Evolutionary conservation across 2,329 filamentous ascomycete genomes (phyloP).

Genomic region (Grosmannia huntii): DNA sequence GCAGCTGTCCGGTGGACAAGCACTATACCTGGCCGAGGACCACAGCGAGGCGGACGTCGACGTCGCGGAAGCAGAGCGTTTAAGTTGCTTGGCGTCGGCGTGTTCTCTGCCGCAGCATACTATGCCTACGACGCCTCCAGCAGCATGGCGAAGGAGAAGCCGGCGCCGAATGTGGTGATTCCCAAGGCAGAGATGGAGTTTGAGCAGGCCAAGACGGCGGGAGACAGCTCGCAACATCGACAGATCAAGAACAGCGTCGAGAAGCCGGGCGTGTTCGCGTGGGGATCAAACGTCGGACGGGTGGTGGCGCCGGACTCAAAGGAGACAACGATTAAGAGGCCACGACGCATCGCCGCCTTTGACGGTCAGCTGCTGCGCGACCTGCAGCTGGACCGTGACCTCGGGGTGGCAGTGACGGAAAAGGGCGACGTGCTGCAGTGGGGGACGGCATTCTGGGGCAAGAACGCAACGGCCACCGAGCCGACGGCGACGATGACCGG

Average conservation of each 20-base stretch:
- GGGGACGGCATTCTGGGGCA: conserved; percentile 53
- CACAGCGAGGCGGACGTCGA: not conserved
- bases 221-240: conserved; percentile 69
- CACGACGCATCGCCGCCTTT: conserved; percentile 68
- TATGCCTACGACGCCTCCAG: conserved; percentile 18
- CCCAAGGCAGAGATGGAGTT: conserved; percentile 45
- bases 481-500: conserved; percentile 60
- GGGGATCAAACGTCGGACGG: conserved; percentile 76
- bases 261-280: conserved; percentile 81
- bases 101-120: conserved; percentile 11
- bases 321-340: conserved; percentile 66
- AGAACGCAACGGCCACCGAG: conserved; percentile 28
- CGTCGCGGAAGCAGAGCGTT: not conserved
- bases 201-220: conserved; percentile 30
- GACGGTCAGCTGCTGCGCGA: conserved; percentile 75
- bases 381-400: conserved; percentile 68
- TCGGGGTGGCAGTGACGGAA: conserved; percentile 79
- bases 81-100: conserved; percentile 8
- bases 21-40: not conserved
- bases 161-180: conserved; percentile 5
- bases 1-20: conserved; percentile 4
- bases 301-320: conserved; percentile 78
- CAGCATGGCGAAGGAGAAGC: not conserved
- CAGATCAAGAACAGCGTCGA: conserved; percentile 75
- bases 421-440: conserved; percentile 85